phyloP scores from a whole-genome alignment of 2,329 filamentous ascomycete species.

The Chaetothyriales sp. region DNA sequence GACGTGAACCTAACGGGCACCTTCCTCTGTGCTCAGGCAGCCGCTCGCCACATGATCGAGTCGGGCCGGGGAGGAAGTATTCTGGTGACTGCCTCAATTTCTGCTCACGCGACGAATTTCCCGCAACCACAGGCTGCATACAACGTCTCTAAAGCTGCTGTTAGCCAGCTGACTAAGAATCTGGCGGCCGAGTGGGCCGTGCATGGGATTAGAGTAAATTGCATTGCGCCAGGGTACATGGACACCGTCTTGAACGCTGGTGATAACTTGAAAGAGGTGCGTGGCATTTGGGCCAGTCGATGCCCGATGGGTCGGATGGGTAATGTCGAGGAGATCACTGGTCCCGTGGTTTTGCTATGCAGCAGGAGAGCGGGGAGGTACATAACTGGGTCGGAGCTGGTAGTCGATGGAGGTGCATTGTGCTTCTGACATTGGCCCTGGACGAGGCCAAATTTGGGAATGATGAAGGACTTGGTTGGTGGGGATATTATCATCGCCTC shows the following conservation, averaged over 20 bases:
- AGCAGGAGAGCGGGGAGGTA: conserved; percentile 49
- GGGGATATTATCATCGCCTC: background rate
- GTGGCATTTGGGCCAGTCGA: conserved; percentile 43
- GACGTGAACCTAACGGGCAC: conserved; percentile 60
- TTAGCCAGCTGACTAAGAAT: conserved; percentile 49
- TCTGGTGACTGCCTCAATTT: conserved; percentile 52
- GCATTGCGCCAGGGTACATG: conserved; percentile 62
- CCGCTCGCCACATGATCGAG: conserved; percentile 29
- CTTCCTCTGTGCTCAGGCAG: conserved; percentile 57
- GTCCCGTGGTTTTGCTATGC: conserved; percentile 46
- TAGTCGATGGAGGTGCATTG: conserved; percentile 45
- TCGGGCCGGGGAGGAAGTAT: conserved; percentile 53
- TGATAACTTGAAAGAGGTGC: conserved; percentile 40
- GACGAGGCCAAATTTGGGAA: background rate
- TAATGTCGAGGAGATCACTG: conserved; percentile 47
- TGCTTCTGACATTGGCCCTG: conserved; percentile 13
- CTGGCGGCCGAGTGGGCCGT: conserved; percentile 61
- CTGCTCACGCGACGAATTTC: conserved; percentile 40
- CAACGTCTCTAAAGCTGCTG: conserved; percentile 56
- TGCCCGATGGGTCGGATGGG: conserved; percentile 56
- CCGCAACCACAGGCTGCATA: conserved; percentile 55
- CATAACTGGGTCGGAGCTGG: conserved; percentile 54
- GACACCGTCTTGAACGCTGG: conserved; percentile 61
- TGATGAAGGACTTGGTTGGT: background rate
- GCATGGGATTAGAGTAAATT: conserved; percentile 58